A percentile compares a stretch with the other conserved stretches of the same genome.
phyloP scores from a whole-genome alignment of 192 early-diverging fungal species.

The Backusella sp. region DNA sequence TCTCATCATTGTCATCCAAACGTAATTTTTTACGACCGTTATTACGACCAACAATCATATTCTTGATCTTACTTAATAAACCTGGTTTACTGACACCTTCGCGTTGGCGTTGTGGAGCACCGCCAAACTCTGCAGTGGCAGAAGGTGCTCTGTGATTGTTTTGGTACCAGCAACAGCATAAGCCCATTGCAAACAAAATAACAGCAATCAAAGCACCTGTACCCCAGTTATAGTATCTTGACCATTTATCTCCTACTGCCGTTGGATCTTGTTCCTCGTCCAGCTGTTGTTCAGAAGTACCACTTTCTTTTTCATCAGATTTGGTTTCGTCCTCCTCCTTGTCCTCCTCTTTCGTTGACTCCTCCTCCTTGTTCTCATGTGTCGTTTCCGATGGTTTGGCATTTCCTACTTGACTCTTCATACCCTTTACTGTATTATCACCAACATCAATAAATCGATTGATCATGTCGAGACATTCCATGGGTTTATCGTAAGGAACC shows the following conservation, averaged over 20 bases:
- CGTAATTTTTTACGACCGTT: constrained; percentile 2
- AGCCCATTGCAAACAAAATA: constrained; percentile 23
- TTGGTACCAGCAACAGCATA: constrained; percentile 29
- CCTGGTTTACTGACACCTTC: constrained; percentile 1
- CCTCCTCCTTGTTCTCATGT: neutral
- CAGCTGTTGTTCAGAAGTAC: neutral
- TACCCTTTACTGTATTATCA: constrained; percentile 16
- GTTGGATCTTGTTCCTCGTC: neutral
- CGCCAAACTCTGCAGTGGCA: neutral
- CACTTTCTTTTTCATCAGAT: neutral
- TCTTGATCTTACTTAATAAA: neutral
- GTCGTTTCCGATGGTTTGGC: neutral
- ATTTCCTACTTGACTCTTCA: constrained; percentile 25
- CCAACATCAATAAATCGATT: constrained; percentile 73
- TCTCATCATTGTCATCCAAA: constrained; percentile 21
- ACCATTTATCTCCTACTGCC: constrained; percentile 16
- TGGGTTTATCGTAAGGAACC: constrained; percentile 87
- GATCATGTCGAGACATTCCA: constrained; percentile 81
- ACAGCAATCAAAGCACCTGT: constrained; percentile 22
- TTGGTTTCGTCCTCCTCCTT: neutral
- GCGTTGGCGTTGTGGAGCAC: neutral
- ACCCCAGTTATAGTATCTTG: constrained; percentile 25
- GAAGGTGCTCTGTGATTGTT: neutral
- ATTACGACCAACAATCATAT: neutral
- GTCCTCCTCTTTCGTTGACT: neutral